Evolutionary conservation across 352 stramenopile genomes (phyloP), one percentile per base, ranked within the genome.

Genomic region (Pythium chondricola): DNA sequence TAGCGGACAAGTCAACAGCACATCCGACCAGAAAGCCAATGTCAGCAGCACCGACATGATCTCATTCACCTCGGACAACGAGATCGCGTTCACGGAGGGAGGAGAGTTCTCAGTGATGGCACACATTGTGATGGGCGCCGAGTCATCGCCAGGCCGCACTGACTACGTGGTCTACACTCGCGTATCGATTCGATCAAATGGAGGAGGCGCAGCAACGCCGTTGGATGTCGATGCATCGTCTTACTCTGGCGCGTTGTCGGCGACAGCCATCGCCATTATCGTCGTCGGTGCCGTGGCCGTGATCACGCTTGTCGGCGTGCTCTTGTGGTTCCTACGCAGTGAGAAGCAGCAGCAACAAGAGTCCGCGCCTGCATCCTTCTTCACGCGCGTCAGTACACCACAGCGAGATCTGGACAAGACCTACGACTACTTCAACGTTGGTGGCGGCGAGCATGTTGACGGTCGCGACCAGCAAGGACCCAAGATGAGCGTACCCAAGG

Each of bases 131-230:
- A 22, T 70, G 3, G 45, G 52, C 11, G 47, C 52, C 10, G 13
- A 16, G 16, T 55, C 46, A 13, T 25, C 20, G 2, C 40, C 27
- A 18, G 48, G 58, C 39, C 62, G 62, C 27, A 60, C 54, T 22
- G 62, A 70, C 46, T 67, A 52, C 20, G 62, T 48, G 7, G 62
- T 65, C n/a, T 70, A 64, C 47, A 24, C 48, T n/a, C 44, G 48
- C 14, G 10, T 67, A 14, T 67, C n/a, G n/a, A n/a, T n/a, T n/a
- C n/a, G n/a, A n/a, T n/a, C n/a, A n/a, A n/a, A n/a, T n/a, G n/a
- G n/a, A n/a, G n/a, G n/a, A n/a, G n/a, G n/a, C n/a, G n/a, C n/a
- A n/a, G n/a, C n/a, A n/a, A n/a, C n/a, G n/a, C n/a, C n/a, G n/a
- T n/a, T n/a, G n/a, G n/a, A n/a, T n/a, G n/a, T n/a, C n/a, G n/a